These are phyloP conservation scores for Chloroidium sp. DNA, from an alignment of 163 green algal species.

Conservation along the genomic window DNA sequence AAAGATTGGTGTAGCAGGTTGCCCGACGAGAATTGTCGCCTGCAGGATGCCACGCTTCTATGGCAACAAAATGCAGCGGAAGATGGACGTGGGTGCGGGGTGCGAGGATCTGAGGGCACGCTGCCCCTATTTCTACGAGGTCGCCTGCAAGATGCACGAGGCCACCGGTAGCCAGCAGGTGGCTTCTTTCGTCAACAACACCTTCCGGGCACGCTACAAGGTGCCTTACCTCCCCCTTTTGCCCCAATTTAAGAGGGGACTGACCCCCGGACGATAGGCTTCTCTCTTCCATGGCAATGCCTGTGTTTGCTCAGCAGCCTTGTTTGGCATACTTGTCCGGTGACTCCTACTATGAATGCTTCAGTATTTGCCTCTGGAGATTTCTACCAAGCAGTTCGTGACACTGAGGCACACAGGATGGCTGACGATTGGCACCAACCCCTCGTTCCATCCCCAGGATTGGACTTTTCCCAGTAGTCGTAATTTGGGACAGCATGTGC, in stretches of 20 bases:
- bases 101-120: slow-evolving; percentile 40
- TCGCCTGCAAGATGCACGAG: slow-evolving; percentile 22
- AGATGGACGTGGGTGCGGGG: slow-evolving; percentile 33
- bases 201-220: slow-evolving; percentile 42
- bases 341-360: no score
- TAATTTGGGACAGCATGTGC: no score
- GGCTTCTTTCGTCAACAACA: slow-evolving; percentile 27
- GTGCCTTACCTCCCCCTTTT: slow-evolving; percentile 1
- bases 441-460: no score
- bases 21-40: neutral
- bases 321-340: no score
- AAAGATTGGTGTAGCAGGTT: neutral
- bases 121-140: slow-evolving; percentile 46
- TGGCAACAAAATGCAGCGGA: slow-evolving; percentile 37
- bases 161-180: slow-evolving; percentile 20
- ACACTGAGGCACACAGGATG: no score
- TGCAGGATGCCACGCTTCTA: slow-evolving; percentile 34
- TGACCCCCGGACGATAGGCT: neutral
- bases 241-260: neutral
- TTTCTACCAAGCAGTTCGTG: no score
- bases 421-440: no score
- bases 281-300: neutral
- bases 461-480: no score
- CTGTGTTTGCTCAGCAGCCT: no score
- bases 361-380: no score